Base-by-base conservation (phyloP, 345 rosid genomes). In the Lepidium africanum region DNA sequence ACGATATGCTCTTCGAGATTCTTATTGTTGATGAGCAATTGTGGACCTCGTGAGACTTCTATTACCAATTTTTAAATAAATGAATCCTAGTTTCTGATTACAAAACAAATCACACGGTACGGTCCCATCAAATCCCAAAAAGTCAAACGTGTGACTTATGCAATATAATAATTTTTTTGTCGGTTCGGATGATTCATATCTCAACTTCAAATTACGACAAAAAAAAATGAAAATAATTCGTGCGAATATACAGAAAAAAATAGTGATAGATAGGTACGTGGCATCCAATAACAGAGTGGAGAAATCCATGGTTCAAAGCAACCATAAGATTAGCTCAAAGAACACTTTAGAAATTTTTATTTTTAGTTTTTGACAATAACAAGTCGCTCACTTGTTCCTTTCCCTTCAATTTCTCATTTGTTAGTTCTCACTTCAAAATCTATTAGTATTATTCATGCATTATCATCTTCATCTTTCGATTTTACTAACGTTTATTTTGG, bases 381-480 rank as follows among this genome's bases (percentile, higher is more conserved):
- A 73, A 58, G 85, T 77, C 48, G 97, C 80, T 90, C 78, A 68
- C 73, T 78, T 60, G 91, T 89, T 82, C 80, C 80, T 86, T 83
- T 89, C 97, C 75, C 76, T 75, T 49, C 50, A 59, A 16, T 61
- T 23, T 51, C 77, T 73, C 77, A 58, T 59, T 33, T 51, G 73
- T 80, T 85, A 79, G 96, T 89, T 87, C 82, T 59, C 64, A 74
- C 59, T 83, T 84, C 88, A 60, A 71, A 72, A 79, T 83, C 87
- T 65, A 67, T 63, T 72, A 69, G 64, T 67, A 72, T 55, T 73
- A 59, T 46, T 57, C 65, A 72, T 66, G 39, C 52, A 56, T 65
- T 43, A 47, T 69, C 65, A 59, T 25, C 56, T 0, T 65, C 56
- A 63, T 61, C 37, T 54, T 63, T 65, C 75, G 65, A 36, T 62